Percentiles rank a stretch among this genome's conserved stretches.
These are phyloP conservation scores for Candida fluviatilis DNA, from an alignment of 805 yeast genomes.

Conservation along the genomic window DNA sequence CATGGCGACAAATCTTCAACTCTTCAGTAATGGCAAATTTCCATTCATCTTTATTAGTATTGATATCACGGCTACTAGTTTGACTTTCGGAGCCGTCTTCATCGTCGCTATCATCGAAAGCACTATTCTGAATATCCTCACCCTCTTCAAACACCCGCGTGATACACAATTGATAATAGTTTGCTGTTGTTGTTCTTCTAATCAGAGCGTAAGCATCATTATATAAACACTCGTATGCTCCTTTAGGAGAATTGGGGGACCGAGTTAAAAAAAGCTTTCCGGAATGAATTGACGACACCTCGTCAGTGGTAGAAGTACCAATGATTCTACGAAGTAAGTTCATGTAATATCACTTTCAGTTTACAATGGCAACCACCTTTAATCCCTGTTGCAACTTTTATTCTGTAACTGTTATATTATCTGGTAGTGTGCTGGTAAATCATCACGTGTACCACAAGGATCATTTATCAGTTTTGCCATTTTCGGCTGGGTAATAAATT, in stretches of 20 bases:
- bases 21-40: slow-evolving; percentile 61
- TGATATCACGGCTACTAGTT: slow-evolving; percentile 17
- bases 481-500: too few relatives aligned
- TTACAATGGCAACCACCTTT: neutral
- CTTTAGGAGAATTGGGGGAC: slow-evolving; percentile 77
- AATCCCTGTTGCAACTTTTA: too few relatives aligned
- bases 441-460: neutral
- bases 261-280: slow-evolving; percentile 77
- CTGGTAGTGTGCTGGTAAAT: too few relatives aligned
- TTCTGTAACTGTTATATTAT: too few relatives aligned
- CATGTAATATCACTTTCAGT: slow-evolving; percentile 36
- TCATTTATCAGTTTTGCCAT: too few relatives aligned
- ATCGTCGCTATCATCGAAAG: slow-evolving; percentile 41
- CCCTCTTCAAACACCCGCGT: slow-evolving; percentile 69
- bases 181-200: slow-evolving; percentile 62
- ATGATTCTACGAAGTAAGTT: slow-evolving; percentile 67
- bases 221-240: slow-evolving; percentile 77
- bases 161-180: slow-evolving; percentile 65
- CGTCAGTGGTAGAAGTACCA: slow-evolving; percentile 53
- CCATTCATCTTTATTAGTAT: slow-evolving; percentile 58
- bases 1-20: slow-evolving; percentile 50
- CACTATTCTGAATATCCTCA: slow-evolving; percentile 38
- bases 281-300: slow-evolving; percentile 64
- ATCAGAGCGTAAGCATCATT: slow-evolving; percentile 76
- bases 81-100: slow-evolving; percentile 22